A percentile compares a stretch with the other conserved stretches of the same genome.
Conservation (phyloP, 1,284 basidiomycete genomes). For the Cryptococcus sp. region DNA sequence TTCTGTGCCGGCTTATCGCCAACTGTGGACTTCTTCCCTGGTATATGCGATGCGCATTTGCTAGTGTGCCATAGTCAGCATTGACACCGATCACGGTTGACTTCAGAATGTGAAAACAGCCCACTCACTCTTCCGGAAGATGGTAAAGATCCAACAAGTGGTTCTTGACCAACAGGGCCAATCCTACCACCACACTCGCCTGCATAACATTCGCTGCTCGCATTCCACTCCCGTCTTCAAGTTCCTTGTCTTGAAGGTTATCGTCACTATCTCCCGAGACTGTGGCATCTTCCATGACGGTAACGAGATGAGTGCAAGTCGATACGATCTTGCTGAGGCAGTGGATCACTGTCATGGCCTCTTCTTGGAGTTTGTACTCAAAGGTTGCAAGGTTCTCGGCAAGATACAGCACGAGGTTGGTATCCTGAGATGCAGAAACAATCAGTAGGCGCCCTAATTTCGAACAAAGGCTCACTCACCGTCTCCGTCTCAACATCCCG, state of each 20-base stretch:
- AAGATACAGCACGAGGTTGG: conserved; percentile 84
- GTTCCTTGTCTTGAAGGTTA: conserved; percentile 23
- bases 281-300: conserved; percentile 50
- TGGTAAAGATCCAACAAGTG: conserved; percentile 78
- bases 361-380: conserved; percentile 93
- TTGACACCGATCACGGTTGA: conserved; percentile 6
- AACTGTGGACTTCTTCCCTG: conserved; percentile 79
- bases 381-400: conserved; percentile 89
- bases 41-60: conserved; percentile 80
- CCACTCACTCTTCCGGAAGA: conserved; percentile 77
- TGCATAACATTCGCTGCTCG: conserved; percentile 41
- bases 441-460: not conserved
- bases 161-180: conserved; percentile 80
- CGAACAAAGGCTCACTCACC: conserved; percentile 11
- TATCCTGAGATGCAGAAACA: conserved; percentile 53
- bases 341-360: conserved; percentile 81
- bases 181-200: conserved; percentile 69
- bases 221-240: conserved; percentile 30
- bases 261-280: conserved; percentile 45
- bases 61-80: conserved; percentile 53
- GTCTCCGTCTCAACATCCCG: conserved; percentile 54
- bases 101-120: conserved; percentile 12
- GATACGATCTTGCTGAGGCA: conserved; percentile 78
- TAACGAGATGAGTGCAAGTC: conserved; percentile 72
- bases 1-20: conserved; percentile 77